phyloP scores from a whole-genome alignment of 495 filamentous ascomycete genomes.

The Amphirosellinia nigrospora region DNA sequence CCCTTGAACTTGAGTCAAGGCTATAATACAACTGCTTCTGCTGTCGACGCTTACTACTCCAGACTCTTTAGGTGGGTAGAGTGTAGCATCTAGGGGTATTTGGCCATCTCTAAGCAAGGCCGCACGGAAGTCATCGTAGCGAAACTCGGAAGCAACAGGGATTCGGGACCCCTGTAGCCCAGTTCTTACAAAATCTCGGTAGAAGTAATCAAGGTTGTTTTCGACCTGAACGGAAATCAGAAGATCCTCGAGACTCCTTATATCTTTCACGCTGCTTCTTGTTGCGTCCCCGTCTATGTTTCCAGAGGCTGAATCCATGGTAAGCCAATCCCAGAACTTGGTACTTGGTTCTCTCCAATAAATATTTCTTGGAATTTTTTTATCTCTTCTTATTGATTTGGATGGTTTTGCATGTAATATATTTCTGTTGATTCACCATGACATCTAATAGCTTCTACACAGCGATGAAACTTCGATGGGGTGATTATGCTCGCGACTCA shows the following conservation, averaged over 20 bases:
- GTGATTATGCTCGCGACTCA: neutral
- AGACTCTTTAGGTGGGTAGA: neutral
- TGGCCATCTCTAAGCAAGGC: neutral
- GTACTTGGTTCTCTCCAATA: neutral
- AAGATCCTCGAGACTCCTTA: neutral
- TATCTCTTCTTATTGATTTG: neutral
- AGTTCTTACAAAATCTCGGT: too few relatives aligned
- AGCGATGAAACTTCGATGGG: neutral
- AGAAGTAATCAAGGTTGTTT: too few relatives aligned
- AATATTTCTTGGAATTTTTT: too few relatives aligned
- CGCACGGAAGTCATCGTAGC: neutral
- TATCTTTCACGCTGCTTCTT: neutral
- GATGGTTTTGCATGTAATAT: neutral
- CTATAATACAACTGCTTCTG: neutral
- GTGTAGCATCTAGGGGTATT: neutral
- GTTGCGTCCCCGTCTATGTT: neutral
- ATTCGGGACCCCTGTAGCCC: neutral
- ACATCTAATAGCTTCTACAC: neutral
- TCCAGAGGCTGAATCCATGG: neutral
- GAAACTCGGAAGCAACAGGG: neutral
- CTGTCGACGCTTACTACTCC: neutral
- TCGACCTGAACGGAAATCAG: neutral
- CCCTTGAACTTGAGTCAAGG: conserved; percentile 4
- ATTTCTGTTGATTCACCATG: neutral
- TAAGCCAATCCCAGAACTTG: neutral